phyloP scores from a whole-genome alignment of 2,329 filamentous ascomycete genomes.

The Colletotrichum sp. region DNA sequence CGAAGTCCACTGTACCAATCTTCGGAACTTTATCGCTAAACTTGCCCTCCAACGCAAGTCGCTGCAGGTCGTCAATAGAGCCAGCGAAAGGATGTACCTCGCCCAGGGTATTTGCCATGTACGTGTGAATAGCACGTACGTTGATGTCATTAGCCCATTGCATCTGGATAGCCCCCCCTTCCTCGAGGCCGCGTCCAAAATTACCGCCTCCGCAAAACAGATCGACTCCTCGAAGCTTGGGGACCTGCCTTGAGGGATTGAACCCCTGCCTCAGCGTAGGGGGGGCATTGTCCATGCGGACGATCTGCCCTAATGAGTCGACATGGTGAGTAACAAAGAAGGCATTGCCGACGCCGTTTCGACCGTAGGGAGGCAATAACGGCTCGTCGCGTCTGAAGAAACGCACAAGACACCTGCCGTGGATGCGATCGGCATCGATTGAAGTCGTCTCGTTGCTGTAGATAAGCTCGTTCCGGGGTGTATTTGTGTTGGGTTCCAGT shows the following conservation, averaged over 20 bases:
- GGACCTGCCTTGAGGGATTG: slow-evolving; percentile 41
- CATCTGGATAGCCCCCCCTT: slow-evolving; percentile 69
- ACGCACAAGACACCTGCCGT: slow-evolving; percentile 64
- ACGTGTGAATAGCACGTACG: slow-evolving; percentile 70
- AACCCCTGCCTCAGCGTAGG: slow-evolving; percentile 58
- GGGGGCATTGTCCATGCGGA: neutral
- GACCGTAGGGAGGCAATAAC: slow-evolving; percentile 69
- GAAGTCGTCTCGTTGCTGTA: slow-evolving; percentile 53
- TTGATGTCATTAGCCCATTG: slow-evolving; percentile 73
- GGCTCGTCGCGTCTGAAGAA: slow-evolving; percentile 49
- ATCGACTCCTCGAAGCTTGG: slow-evolving; percentile 66
- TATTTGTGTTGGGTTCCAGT: slow-evolving; percentile 37
- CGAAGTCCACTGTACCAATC: slow-evolving; percentile 70
- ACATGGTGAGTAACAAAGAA: slow-evolving; percentile 64
- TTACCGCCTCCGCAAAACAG: slow-evolving; percentile 82
- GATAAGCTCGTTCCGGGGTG: slow-evolving; percentile 63
- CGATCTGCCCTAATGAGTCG: neutral
- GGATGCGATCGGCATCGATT: slow-evolving; percentile 45
- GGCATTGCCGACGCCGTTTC: slow-evolving; percentile 67
- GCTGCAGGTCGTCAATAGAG: slow-evolving; percentile 74
- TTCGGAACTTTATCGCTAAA: slow-evolving; percentile 53
- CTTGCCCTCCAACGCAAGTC: slow-evolving; percentile 56
- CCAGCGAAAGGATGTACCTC: slow-evolving; percentile 65
- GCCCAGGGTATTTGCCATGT: slow-evolving; percentile 67
- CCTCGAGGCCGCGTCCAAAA: slow-evolving; percentile 78